phyloP scores from a whole-genome alignment of 179 eudicot genomes.

The Pouteria campechiana region DNA sequence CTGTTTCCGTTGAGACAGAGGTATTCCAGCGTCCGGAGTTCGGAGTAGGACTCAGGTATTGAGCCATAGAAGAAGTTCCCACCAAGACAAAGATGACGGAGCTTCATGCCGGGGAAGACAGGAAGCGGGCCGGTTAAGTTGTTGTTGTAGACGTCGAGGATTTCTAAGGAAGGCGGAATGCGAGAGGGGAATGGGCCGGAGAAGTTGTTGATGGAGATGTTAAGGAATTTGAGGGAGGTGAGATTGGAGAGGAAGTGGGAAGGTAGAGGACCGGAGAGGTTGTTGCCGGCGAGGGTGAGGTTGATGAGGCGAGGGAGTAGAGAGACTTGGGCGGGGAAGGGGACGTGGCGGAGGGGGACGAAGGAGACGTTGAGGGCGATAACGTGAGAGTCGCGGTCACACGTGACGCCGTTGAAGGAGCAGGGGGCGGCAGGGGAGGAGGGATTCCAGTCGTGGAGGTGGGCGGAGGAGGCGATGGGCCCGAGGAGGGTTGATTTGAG shows the following conservation, averaged over 20 bases:
- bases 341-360: constrained; percentile 23
- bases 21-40: constrained; percentile 12
- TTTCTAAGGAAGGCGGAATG: constrained; percentile 17
- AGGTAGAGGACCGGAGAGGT: constrained; percentile 46
- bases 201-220: constrained; percentile 40
- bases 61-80: constrained; percentile 68
- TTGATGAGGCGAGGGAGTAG: constrained; percentile 24
- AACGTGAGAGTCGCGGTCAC: constrained; percentile 34
- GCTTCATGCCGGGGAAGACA: constrained; percentile 5
- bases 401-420: constrained; percentile 52
- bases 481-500: constrained; percentile 40
- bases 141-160: constrained; percentile 48
- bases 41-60: constrained; percentile 50
- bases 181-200: constrained; percentile 24
- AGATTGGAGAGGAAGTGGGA: constrained; percentile 10
- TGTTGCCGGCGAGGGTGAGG: constrained; percentile 19
- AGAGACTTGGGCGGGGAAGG: constrained; percentile 40
- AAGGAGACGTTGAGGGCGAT: constrained; percentile 24
- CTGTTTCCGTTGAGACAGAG: constrained; percentile 44
- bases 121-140: constrained; percentile 53
- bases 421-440: constrained; percentile 26
- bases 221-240: constrained; percentile 23
- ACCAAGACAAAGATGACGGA: constrained; percentile 31
- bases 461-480: constrained; percentile 25
- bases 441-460: constrained; percentile 40